Percentiles rank a stretch among this genome's conserved stretches.
These are phyloP conservation scores for Anacardium occidentale DNA, from an alignment of 345 rosid species.

Conservation along the genomic window DNA sequence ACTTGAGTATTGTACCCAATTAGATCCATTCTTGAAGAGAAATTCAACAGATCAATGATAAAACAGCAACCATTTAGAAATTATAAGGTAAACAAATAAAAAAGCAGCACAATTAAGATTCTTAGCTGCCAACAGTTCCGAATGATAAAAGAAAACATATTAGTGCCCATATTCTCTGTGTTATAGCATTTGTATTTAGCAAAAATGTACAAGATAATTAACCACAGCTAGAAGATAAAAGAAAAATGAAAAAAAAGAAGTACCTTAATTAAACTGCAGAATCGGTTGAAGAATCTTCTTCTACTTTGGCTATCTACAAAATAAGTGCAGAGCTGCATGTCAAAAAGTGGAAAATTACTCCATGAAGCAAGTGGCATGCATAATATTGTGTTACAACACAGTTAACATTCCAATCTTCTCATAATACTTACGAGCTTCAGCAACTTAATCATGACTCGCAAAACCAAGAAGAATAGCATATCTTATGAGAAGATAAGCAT, in stretches of 20 bases:
- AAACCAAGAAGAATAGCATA: neutral
- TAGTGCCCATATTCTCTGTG: neutral
- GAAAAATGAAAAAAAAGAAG: neutral
- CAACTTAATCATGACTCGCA: neutral
- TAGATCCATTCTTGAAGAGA: neutral
- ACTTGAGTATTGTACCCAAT: neutral
- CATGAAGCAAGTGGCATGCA: constrained; percentile 32
- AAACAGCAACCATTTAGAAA: neutral
- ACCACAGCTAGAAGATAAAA: neutral
- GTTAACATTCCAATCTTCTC: neutral
- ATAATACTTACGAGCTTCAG: neutral
- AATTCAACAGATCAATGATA: neutral
- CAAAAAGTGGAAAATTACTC: constrained; percentile 61
- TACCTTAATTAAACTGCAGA: constrained; percentile 77
- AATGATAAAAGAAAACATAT: constrained; percentile 41
- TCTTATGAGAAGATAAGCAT: neutral
- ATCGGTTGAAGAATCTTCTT: constrained; percentile 23
- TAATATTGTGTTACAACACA: neutral
- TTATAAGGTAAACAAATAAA: constrained; percentile 12
- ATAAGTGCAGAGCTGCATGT: no score
- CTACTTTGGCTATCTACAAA: no score
- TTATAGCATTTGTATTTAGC: no score
- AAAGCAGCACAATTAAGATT: constrained; percentile 90
- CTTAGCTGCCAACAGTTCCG: constrained; percentile 94
- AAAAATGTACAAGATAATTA: neutral